Percentiles rank a stretch among this genome's conserved stretches.
Evolutionary conservation across 305 asterid genomes (phyloP).

Genomic region (Solanum hybrid): DNA sequence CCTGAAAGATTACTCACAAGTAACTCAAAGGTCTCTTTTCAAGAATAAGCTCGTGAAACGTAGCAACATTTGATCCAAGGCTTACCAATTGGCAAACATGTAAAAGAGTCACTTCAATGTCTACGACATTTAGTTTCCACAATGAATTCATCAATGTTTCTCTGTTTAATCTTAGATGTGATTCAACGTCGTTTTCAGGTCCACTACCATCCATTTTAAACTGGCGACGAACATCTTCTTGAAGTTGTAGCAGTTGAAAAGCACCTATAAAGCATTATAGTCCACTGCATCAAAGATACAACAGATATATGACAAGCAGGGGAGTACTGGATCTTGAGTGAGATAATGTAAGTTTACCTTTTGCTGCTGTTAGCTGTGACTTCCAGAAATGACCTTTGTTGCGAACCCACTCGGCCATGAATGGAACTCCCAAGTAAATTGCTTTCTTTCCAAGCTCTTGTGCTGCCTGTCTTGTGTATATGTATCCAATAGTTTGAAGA

Average conservation of each 20-base stretch:
- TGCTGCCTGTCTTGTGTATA: conserved; percentile 81
- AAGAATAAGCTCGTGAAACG: neutral
- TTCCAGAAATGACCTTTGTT: conserved; percentile 80
- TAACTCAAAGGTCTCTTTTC: neutral
- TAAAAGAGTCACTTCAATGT: conserved; percentile 68
- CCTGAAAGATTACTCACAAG: conserved; percentile 30
- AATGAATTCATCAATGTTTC: conserved; percentile 64
- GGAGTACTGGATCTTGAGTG: neutral
- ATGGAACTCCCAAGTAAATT: conserved; percentile 63
- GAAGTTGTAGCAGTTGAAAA: conserved; percentile 86
- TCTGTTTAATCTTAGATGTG: conserved; percentile 55
- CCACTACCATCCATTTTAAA: conserved; percentile 55
- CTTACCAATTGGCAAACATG: conserved; percentile 88
- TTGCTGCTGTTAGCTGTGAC: conserved; percentile 77
- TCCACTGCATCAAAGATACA: neutral
- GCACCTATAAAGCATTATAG: conserved; percentile 42
- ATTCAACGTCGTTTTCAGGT: conserved; percentile 55
- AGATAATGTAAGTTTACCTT: conserved; percentile 28
- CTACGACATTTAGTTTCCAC: conserved; percentile 83
- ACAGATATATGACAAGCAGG: neutral
- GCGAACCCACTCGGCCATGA: conserved; percentile 81
- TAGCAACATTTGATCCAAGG: neutral
- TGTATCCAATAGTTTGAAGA: conserved; percentile 67
- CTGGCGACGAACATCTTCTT: conserved; percentile 60
- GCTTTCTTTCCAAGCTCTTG: conserved; percentile 73